Conservation (phyloP, 371 early-diverging fungal species). For the Dichotomocladium elegans region DNA sequence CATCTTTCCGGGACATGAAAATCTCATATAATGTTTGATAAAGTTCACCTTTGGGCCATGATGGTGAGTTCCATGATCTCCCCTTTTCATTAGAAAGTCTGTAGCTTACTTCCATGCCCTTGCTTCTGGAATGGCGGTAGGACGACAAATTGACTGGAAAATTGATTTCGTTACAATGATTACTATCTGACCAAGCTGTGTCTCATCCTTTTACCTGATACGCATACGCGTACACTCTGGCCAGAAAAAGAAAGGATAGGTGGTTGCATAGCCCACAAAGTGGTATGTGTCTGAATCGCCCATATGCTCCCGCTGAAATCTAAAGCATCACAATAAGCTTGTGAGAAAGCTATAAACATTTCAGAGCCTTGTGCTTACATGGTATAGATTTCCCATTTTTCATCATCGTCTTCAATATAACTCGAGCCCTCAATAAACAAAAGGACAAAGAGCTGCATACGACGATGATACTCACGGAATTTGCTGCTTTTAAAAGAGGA, state of each 20-base stretch:
- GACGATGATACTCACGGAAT: conserved; percentile 72
- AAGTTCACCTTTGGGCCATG: conserved; percentile 54
- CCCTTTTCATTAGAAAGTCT: background rate
- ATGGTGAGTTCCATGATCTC: no score
- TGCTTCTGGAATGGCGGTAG: conserved; percentile 82
- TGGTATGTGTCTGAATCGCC: conserved; percentile 45
- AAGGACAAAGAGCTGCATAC: conserved; percentile 75
- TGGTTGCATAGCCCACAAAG: conserved; percentile 77
- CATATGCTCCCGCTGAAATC: conserved; percentile 24
- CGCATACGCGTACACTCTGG: conserved; percentile 76
- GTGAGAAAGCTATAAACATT: background rate
- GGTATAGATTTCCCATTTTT: conserved; percentile 76
- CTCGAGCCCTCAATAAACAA: conserved; percentile 91
- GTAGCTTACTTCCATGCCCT: conserved; percentile 75
- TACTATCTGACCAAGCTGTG: background rate
- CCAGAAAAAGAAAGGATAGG: conserved; percentile 81
- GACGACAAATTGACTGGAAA: conserved; percentile 80
- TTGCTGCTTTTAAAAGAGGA: conserved; percentile 47
- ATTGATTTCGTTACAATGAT: background rate
- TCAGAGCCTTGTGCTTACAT: conserved; percentile 39
- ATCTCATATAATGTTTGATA: conserved; percentile 65
- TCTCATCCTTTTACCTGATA: conserved; percentile 57
- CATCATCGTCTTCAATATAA: conserved; percentile 80
- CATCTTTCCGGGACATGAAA: conserved; percentile 47
- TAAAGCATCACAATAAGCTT: background rate